phyloP scores from a whole-genome alignment of 2,329 filamentous ascomycete genomes.

The Ophioceras dolichostomum region DNA sequence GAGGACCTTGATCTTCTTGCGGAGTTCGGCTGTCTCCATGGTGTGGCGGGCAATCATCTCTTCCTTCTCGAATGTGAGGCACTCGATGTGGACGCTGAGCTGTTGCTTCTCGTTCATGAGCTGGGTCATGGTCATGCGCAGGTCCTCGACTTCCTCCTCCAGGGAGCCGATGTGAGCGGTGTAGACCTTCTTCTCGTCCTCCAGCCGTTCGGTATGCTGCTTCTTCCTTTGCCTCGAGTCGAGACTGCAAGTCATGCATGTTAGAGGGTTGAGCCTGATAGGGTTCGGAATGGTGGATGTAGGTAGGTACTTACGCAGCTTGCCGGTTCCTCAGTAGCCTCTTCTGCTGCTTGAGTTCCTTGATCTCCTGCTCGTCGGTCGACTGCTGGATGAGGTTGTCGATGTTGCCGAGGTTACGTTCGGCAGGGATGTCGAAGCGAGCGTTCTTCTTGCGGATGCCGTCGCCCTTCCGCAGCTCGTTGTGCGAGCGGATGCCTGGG shows the following conservation, averaged over 20 bases:
- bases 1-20: conserved; percentile 83
- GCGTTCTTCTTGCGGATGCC: conserved; percentile 99
- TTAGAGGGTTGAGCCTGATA: conserved; percentile 3
- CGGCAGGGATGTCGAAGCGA: conserved; percentile 90
- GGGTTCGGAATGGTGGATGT: no score
- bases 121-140: conserved; percentile 59
- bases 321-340: conserved; percentile 87
- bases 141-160: conserved; percentile 61
- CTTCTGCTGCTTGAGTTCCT: conserved; percentile 98
- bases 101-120: conserved; percentile 63
- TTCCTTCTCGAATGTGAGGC: conserved; percentile 75
- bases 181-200: conserved; percentile 93
- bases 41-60: conserved; percentile 83
- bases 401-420: conserved; percentile 89
- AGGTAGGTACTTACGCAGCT: conserved; percentile 86
- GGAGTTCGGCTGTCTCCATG: conserved; percentile 77
- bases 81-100: conserved; percentile 63
- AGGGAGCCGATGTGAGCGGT: conserved; percentile 63
- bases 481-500: conserved; percentile 60
- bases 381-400: conserved; percentile 83
- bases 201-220: conserved; percentile 90
- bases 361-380: conserved; percentile 84
- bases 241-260: conserved; percentile 42
- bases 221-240: conserved; percentile 97
- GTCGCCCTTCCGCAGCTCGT: conserved; percentile 66